phyloP scores from a whole-genome alignment of 768 basidiomycete species.

The Rhodotorula paludigena region DNA sequence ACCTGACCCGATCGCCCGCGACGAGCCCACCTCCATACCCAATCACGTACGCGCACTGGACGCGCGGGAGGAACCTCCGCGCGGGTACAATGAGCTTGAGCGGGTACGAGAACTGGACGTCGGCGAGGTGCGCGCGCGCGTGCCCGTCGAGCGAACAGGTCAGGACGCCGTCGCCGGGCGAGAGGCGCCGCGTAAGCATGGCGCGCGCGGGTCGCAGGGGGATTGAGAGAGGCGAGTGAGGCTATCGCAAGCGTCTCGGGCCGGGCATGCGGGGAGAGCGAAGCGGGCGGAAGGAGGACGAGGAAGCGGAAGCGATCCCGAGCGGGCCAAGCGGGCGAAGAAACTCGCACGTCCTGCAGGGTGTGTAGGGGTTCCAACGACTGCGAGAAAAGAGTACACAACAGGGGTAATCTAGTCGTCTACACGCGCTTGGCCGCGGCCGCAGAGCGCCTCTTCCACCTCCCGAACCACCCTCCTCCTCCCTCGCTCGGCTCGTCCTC shows the following conservation, averaged over 20 bases:
- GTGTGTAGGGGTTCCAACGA: no score
- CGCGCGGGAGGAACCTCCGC: slow-evolving; percentile 7
- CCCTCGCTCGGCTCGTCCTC: no score
- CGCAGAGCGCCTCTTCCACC: neutral
- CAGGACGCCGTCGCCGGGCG: slow-evolving; percentile 27
- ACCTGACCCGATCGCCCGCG: slow-evolving; percentile 67
- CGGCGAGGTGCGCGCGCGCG: slow-evolving; percentile 1
- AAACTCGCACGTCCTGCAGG: no score
- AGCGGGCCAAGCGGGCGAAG: neutral
- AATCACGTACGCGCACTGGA: slow-evolving; percentile 57
- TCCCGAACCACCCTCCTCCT: neutral
- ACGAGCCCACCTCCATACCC: slow-evolving; percentile 91
- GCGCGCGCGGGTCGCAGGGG: no score
- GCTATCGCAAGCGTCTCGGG: neutral
- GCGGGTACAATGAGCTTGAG: slow-evolving; percentile 37
- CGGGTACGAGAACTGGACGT: slow-evolving; percentile 35
- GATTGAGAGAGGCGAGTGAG: no score
- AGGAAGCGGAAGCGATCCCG: no score
- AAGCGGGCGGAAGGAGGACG: neutral
- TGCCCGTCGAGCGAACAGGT: neutral
- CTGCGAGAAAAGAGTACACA: no score
- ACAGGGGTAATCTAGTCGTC: no score
- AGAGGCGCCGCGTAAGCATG: neutral
- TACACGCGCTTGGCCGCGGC: neutral
- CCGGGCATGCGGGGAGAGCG: neutral